These are phyloP conservation scores for Dicorynia guianensis DNA, from an alignment of 306 rosid genomes.

Conservation along the genomic window DNA sequence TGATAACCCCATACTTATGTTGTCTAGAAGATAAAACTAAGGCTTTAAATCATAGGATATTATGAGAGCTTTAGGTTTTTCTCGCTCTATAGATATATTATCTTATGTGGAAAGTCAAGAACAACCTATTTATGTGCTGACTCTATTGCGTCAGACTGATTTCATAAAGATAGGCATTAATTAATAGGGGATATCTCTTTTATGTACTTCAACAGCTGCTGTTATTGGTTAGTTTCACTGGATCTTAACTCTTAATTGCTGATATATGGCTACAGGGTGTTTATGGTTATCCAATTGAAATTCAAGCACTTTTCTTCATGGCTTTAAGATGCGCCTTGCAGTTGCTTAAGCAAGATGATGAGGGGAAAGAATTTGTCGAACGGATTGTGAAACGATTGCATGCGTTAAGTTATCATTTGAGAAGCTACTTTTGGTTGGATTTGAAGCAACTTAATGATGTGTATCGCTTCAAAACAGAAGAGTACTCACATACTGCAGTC, in stretches of 20 bases:
- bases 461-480: conserved; percentile 91
- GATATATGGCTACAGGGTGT: conserved; percentile 72
- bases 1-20: conserved; percentile 15
- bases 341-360: conserved; percentile 81
- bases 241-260: conserved; percentile 32
- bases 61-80: neutral
- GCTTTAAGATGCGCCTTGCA: conserved; percentile 87
- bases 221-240: conserved; percentile 2
- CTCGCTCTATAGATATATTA: neutral
- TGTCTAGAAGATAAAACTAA: conserved; percentile 8
- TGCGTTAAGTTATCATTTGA: conserved; percentile 86
- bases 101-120: neutral
- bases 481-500: conserved; percentile 90
- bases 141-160: neutral
- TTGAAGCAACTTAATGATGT: conserved; percentile 87
- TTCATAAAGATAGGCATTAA: neutral
- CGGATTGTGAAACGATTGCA: conserved; percentile 73
- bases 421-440: conserved; percentile 89
- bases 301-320: conserved; percentile 96
- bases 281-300: conserved; percentile 94
- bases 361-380: conserved; percentile 81
- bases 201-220: neutral
- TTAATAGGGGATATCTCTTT: neutral
- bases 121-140: neutral
- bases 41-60: conserved; percentile 6